Evolutionary conservation across 2,329 filamentous ascomycete species (phyloP).

Genomic region (Lachnellula subtilissima): DNA sequence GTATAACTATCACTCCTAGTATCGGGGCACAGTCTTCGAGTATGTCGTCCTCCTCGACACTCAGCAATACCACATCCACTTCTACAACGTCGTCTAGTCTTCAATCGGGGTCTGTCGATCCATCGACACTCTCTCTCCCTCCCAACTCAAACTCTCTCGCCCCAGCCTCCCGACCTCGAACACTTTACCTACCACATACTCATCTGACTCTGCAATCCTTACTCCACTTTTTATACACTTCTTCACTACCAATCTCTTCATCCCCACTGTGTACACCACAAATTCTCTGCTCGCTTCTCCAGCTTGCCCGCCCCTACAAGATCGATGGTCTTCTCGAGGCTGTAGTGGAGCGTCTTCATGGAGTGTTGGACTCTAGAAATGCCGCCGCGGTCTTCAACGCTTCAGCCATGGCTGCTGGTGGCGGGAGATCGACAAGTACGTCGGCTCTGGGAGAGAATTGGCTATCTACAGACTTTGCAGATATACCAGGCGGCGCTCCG

Average conservation of each 20-base stretch:
- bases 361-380: conserved; percentile 85
- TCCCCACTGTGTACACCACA: conserved; percentile 86
- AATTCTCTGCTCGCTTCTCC: conserved; percentile 89
- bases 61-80: conserved; percentile 31
- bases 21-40: conserved; percentile 46
- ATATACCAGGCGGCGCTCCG: conserved; percentile 16
- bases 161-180: conserved; percentile 68
- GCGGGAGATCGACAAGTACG: conserved; percentile 71
- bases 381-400: conserved; percentile 97
- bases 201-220: conserved; percentile 84
- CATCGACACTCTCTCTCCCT: conserved; percentile 16
- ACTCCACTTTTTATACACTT: conserved; percentile 91
- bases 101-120: conserved; percentile 10
- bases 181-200: conserved; percentile 90
- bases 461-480: conserved; percentile 42
- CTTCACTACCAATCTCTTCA: conserved; percentile 70
- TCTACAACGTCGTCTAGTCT: conserved; percentile 6
- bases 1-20: conserved; percentile 75
- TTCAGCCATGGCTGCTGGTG: conserved; percentile 94
- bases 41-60: conserved; percentile 44
- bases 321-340: conserved; percentile 90
- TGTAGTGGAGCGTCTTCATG: conserved; percentile 84
- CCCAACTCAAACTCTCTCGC: conserved; percentile 46
- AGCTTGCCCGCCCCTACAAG: conserved; percentile 88
- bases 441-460: conserved; percentile 48